phyloP scores from a whole-genome alignment of 2,329 filamentous ascomycete genomes.

The Penicillium thymicola region DNA sequence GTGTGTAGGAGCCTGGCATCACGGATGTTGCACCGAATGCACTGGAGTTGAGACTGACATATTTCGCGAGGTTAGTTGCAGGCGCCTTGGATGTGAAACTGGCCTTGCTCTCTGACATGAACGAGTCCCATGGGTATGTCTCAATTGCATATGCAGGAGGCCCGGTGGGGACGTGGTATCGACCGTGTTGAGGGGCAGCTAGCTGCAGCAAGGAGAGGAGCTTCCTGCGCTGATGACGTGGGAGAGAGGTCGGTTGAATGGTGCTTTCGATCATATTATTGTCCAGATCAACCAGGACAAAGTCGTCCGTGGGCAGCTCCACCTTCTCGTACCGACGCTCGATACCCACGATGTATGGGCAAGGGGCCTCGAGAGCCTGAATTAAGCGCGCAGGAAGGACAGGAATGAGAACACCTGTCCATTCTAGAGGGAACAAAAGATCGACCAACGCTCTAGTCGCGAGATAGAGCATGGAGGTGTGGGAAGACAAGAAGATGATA shows the following conservation, averaged over 20 bases:
- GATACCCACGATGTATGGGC: slow-evolving; percentile 94
- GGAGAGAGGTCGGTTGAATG: slow-evolving; percentile 70
- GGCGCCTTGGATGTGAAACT: slow-evolving; percentile 72
- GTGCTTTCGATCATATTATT: slow-evolving; percentile 86
- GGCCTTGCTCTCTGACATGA: slow-evolving; percentile 78
- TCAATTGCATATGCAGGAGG: slow-evolving; percentile 92
- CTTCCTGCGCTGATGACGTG: slow-evolving; percentile 85
- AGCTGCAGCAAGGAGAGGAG: slow-evolving; percentile 82
- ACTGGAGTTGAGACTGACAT: slow-evolving; percentile 84
- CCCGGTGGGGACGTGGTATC: slow-evolving; percentile 80
- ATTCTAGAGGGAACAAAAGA: slow-evolving; percentile 84
- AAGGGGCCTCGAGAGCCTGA: slow-evolving; percentile 88
- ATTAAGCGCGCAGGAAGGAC: slow-evolving; percentile 82
- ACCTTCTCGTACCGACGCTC: slow-evolving; percentile 72
- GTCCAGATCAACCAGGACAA: slow-evolving; percentile 90
- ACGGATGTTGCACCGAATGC: slow-evolving; percentile 70
- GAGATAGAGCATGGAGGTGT: slow-evolving; percentile 93
- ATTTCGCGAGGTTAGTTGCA: slow-evolving; percentile 73
- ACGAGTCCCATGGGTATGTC: slow-evolving; percentile 84
- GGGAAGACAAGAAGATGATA: slow-evolving; percentile 92
- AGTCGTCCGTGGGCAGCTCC: slow-evolving; percentile 84
- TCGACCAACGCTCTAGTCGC: slow-evolving; percentile 83
- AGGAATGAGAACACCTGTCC: slow-evolving; percentile 92
- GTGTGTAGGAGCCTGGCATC: slow-evolving; percentile 49
- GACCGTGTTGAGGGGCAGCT: slow-evolving; percentile 83